Evolutionary conservation across 2,329 filamentous ascomycete genomes (phyloP), one percentile per base, ranked within the genome.

Genomic region (Paraphoma sp.): DNA sequence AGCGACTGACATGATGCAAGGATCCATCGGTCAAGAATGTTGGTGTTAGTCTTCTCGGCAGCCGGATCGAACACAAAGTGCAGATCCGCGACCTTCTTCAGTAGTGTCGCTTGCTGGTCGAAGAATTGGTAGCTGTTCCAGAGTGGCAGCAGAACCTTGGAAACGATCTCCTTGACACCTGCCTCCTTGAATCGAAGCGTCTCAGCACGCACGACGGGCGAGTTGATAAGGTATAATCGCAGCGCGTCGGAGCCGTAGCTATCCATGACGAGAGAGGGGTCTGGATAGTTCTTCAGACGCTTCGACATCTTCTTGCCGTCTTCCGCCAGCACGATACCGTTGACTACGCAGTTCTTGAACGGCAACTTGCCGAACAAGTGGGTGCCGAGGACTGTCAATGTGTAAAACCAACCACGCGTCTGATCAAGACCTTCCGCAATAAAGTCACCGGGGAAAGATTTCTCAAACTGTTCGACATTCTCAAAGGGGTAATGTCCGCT

Each of bases 261-360:
- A 55, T 90, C 81, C 84, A 97, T 95, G 64, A 98, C 87, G 49
- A 92, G 81, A 54, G 82, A 82, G 10, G 94, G 94, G 70, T 97
- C 93, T 0, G 94, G 94, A 76, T 97, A 98, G 78, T 98, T 98
- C 81, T 97, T 96, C 55, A 97, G 83, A 51, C 94, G 87, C 80
- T 98, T 98, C 6, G 93, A 97, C 94, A 98, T 98, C 83, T 98
- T 98, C 83, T 97, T 97, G 53, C 94, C 94, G 71, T 97, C 92
- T 74, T 96, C 93, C 0, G 93, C 93, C 41, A 97, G 84, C 4
- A 97, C 93, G 60, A 97, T 95, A 48, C 93, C 93, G 72, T 96
- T 97, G 60, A 97, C 93, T n/a, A 97, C 91, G 69, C 92, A 96
- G 75, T 97, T 97, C 79, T 95, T 89, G 83, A 97, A 97, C 0